Evolutionary conservation across 257 asterid species (phyloP).

Genomic region (Solanum etuberosum): DNA sequence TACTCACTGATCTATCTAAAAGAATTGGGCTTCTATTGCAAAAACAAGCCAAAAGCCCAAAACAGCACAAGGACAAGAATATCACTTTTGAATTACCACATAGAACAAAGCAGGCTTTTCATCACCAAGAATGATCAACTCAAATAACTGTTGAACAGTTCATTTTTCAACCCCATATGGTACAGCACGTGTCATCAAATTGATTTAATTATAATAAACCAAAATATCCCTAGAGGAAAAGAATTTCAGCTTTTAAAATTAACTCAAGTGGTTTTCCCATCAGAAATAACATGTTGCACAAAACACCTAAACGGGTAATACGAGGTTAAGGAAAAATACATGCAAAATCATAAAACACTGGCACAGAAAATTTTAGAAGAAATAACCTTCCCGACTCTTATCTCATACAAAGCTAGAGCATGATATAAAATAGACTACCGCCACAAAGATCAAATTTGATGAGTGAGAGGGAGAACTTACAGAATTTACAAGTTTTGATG

Average conservation of each 20-base stretch:
- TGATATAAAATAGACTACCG: neutral
- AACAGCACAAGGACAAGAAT: neutral
- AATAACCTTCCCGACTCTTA: neutral
- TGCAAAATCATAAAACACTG: neutral
- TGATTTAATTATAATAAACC: neutral
- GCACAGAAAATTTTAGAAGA: neutral
- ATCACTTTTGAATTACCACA: neutral
- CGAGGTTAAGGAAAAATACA: neutral
- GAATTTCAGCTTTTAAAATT: neutral
- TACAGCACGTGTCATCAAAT: neutral
- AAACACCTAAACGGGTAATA: neutral
- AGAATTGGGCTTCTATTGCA: neutral
- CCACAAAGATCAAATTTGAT: neutral
- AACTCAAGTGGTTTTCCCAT: neutral
- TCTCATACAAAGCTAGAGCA: neutral
- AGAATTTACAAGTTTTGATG: constrained; percentile 73
- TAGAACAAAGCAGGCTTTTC: neutral
- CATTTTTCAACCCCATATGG: neutral
- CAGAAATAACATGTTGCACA: neutral
- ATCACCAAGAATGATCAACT: neutral
- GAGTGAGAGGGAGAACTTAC: constrained; percentile 33
- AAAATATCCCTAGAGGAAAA: neutral
- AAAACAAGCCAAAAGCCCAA: neutral
- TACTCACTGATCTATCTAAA: neutral
- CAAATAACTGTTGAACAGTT: neutral